Evolutionary conservation across 495 filamentous ascomycete genomes (phyloP), one percentile per base, ranked within the genome.

Genomic region (Aspergillus conjunctus): DNA sequence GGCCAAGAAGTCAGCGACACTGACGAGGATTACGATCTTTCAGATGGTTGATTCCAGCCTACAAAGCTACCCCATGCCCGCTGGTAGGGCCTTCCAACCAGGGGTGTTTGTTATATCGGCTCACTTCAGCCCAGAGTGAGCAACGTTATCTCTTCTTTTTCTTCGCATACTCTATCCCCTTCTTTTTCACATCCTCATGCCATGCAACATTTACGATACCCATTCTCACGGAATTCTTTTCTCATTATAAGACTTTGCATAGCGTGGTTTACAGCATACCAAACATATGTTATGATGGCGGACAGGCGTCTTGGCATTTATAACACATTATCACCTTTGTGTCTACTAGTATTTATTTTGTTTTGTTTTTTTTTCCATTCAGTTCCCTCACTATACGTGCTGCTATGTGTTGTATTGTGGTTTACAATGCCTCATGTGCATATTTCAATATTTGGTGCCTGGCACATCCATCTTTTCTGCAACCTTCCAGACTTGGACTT

Each of bases 1-100:
- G 83, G 83, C 32, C 66, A 71, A 26, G 81, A 84, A 70, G 67
- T 76, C 51, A 64, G 66, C 58, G 73, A 77, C 46, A 66, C 68
- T 17, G 75, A 77, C 31, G 76, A 79, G 43, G 79, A 81, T 56
- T 74, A 76, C 43, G 74, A 80, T 34, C 51, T 73, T 2, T 77
- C 74, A 31, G 77, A 79, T 52, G 67, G 62, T 45, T 75, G 55
- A 65, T 52, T 44, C 32, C 53, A 18, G 37, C 15, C 26, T 14
- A 41, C 41, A 8, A 21, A 56, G 18, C 37, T 34, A 32, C 44
- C 20, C 26, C 50, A 32, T 18, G 33, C 51, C 49, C 34, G 50
- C 53, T 54, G 59, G 20, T 30, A 52, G 39, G 30, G 21, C 39
- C 39, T 32, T 32, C 33, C 33, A 12, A 44, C 44, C 4, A 17